Percentiles rank a stretch among this genome's conserved stretches.
These are phyloP conservation scores for Neurospora sp. DNA, from an alignment of 495 filamentous ascomycete genomes.

Conservation along the genomic window DNA sequence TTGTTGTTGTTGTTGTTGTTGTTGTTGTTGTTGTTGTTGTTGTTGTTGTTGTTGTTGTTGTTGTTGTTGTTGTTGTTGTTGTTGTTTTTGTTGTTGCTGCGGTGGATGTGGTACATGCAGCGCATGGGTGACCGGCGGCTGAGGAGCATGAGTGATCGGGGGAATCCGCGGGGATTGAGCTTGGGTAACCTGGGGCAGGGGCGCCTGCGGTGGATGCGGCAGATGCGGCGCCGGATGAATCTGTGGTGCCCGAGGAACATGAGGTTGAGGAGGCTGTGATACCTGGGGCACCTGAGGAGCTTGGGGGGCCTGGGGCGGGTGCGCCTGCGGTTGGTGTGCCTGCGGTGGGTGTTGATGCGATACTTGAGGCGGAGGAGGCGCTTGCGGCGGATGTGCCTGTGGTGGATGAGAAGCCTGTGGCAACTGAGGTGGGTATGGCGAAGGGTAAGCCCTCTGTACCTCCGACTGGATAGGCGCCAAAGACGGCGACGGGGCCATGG, in stretches of 20 bases:
- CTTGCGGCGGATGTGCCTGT: slow-evolving; percentile 25
- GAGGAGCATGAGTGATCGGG: background rate
- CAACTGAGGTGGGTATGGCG: slow-evolving; percentile 17
- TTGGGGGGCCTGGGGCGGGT: slow-evolving; percentile 16
- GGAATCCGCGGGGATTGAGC: background rate
- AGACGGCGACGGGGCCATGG: slow-evolving; percentile 2
- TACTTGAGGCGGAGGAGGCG: slow-evolving; percentile 10
- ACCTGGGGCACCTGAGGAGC: slow-evolving; percentile 10
- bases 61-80: no score
- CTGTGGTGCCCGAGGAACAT: background rate
- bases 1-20: background rate
- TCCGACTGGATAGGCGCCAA: slow-evolving; percentile 8
- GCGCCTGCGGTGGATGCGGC: slow-evolving; percentile 6
- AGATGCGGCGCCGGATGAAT: background rate
- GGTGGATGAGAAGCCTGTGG: background rate
- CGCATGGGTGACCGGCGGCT: background rate
- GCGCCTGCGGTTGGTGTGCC: slow-evolving; percentile 16
- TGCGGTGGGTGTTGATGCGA: background rate
- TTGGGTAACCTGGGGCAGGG: slow-evolving; percentile 1
- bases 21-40: background rate
- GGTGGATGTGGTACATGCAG: background rate
- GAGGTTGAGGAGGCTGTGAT: slow-evolving; percentile 1
- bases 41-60: no score
- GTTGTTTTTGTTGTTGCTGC: background rate
- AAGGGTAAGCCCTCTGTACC: slow-evolving; percentile 23